Base-by-base conservation (phyloP, 2,329 filamentous ascomycete genomes). In the Hypoxylon sp. region DNA sequence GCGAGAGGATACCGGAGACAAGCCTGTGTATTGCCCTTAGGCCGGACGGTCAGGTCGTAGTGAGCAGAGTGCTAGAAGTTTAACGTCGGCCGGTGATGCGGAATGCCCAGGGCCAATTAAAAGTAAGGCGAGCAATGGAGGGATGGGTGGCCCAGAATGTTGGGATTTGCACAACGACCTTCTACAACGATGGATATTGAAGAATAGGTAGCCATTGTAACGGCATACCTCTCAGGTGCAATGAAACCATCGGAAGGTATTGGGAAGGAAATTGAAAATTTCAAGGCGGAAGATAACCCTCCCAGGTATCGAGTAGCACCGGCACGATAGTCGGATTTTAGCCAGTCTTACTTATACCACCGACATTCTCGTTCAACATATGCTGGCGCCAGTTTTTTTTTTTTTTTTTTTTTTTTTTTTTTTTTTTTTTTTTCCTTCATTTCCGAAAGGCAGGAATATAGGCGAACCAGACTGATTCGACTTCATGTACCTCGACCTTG, bases 61-160 rank as follows among this genome's bases (percentile, higher is more conserved):
- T 32, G 65, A 59, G 54, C 41, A 56, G 49, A 55, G 52, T 56
- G 60, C 39, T n/a, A n/a, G n/a, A 22, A 59, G 47, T 39, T 34
- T 47, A 55, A 55, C 53, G 32, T 56, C 46, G 56, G 39, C 59
- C 37, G 52, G 41, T 39, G 24, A 48, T 26, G 24, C 13, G 56
- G 49, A 56, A 34, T 28, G 48, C 49, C n/a, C 22, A 46, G 19
- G 47, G 53, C 67, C 67, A 69, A 69, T 69, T 6, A 59, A 61
- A 65, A 65, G 34, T 22, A 63, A 56, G 67, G 67, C 67, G 67
- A 55, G 39, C 64, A 48, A 30, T 26, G 47, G 37, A 34, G 19
- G 50, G 58, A 56, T 59, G 50, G 53, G 54, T 59, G 24, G 59
- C 48, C 65, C 59, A 52, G 56, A 64, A 34, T 62, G 61, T 67